A percentile compares a stretch with the other conserved stretches of the same genome.
These are phyloP conservation scores for Camellia granthamiana DNA, from an alignment of 148 eudicot genomes.

Conservation along the genomic window DNA sequence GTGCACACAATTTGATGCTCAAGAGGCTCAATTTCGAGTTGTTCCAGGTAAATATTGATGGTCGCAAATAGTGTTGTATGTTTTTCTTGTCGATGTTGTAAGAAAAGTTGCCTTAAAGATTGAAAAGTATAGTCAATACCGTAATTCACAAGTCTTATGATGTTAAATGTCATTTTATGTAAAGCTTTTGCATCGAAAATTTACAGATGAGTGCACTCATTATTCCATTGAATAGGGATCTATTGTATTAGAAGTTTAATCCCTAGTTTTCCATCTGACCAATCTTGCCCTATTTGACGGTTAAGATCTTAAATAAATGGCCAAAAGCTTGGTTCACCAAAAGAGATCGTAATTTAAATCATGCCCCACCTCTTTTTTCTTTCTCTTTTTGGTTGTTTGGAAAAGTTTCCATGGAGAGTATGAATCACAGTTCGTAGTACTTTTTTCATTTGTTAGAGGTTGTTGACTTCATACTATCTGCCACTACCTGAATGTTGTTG, in stretches of 20 bases:
- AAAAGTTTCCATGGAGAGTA: background rate
- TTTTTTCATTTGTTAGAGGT: background rate
- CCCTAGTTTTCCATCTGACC: background rate
- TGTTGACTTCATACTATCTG: background rate
- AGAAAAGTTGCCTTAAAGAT: background rate
- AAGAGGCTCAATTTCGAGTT: conserved; percentile 92
- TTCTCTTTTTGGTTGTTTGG: background rate
- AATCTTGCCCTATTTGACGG: background rate
- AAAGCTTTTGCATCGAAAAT: background rate
- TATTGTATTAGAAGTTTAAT: background rate
- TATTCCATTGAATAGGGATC: background rate
- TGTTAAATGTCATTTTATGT: background rate
- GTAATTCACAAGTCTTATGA: background rate
- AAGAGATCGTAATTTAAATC: background rate
- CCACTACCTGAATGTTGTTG: background rate
- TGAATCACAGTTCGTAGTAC: background rate
- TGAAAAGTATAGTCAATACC: background rate
- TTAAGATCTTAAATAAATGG: background rate
- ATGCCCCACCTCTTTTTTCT: background rate
- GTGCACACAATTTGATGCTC: conserved; percentile 79
- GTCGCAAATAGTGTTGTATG: background rate
- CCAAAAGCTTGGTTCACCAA: background rate
- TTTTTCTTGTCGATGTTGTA: background rate
- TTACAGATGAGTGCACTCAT: background rate
- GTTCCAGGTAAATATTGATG: conserved; percentile 50